Percentiles rank a stretch among this genome's conserved stretches.
phyloP scores from a whole-genome alignment of 257 asterid species.

The Misopates orontium region DNA sequence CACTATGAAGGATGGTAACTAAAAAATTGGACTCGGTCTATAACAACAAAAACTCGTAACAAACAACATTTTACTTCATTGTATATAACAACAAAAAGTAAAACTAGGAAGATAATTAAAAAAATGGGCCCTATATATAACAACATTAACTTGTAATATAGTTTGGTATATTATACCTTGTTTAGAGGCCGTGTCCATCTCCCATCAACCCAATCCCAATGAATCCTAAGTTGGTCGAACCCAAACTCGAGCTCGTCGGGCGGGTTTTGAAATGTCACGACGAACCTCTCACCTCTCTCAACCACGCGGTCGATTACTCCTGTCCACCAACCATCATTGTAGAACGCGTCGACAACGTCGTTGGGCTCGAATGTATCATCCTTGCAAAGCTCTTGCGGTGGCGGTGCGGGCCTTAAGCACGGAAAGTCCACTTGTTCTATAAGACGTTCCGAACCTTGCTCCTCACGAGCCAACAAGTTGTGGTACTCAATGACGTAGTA shows the following conservation, averaged over 20 bases:
- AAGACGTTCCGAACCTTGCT: conserved; percentile 35
- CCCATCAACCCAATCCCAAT: conserved; percentile 63
- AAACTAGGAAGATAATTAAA: too few relatives aligned
- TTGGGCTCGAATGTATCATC: conserved; percentile 34
- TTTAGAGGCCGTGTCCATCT: conserved; percentile 54
- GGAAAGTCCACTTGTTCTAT: conserved; percentile 37
- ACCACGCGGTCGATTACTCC: conserved; percentile 42
- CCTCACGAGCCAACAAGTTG: conserved; percentile 41
- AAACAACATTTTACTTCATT: too few relatives aligned
- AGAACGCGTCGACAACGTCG: conserved; percentile 67
- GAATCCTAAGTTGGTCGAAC: conserved; percentile 53
- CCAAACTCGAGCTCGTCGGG: conserved; percentile 58
- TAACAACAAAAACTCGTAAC: too few relatives aligned
- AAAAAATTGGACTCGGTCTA: too few relatives aligned
- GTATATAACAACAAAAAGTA: too few relatives aligned
- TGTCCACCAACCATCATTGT: conserved; percentile 73
- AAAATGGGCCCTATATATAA: too few relatives aligned
- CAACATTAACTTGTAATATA: too few relatives aligned
- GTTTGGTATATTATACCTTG: too few relatives aligned
- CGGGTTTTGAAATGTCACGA: conserved; percentile 51
- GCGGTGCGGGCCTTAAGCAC: conserved; percentile 51
- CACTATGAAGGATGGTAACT: too few relatives aligned
- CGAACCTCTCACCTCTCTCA: conserved; percentile 29
- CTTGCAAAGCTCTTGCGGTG: conserved; percentile 19
- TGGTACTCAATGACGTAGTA: conserved; percentile 55